Evolutionary conservation across 2,329 filamentous ascomycete genomes (phyloP).

Genomic region (Venturia asperata): DNA sequence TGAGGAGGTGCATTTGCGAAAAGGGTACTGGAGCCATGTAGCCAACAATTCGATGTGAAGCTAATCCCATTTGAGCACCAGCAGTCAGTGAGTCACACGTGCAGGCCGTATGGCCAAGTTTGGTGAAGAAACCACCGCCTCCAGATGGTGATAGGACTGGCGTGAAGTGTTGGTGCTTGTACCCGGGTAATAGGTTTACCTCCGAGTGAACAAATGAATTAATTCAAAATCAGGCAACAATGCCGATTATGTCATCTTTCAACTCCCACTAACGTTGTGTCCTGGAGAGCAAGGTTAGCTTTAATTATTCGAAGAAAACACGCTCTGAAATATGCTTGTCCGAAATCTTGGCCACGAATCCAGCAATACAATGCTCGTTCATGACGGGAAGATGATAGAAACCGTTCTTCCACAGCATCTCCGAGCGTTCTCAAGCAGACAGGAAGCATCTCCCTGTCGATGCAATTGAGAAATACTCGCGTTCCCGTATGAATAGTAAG

Average conservation of each 20-base stretch:
- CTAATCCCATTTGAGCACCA: background rate
- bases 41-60: background rate
- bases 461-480: background rate
- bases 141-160: background rate
- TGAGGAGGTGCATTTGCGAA: background rate
- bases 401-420: background rate
- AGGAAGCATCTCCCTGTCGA: background rate
- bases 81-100: background rate
- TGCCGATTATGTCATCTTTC: background rate
- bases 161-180: background rate
- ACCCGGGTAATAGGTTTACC: background rate
- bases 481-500: background rate
- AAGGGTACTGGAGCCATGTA: background rate
- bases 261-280: background rate
- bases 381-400: background rate
- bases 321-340: background rate
- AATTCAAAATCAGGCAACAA: conserved; percentile 8
- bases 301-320: background rate
- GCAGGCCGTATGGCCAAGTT: background rate
- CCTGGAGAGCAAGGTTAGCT: background rate
- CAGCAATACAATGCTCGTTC: background rate
- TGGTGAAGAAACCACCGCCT: background rate
- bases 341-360: background rate
- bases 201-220: background rate
- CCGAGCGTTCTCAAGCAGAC: background rate